These are phyloP conservation scores for Aspergillus hiratsukae DNA, from an alignment of 2,329 filamentous ascomycete species.

Conservation along the genomic window DNA sequence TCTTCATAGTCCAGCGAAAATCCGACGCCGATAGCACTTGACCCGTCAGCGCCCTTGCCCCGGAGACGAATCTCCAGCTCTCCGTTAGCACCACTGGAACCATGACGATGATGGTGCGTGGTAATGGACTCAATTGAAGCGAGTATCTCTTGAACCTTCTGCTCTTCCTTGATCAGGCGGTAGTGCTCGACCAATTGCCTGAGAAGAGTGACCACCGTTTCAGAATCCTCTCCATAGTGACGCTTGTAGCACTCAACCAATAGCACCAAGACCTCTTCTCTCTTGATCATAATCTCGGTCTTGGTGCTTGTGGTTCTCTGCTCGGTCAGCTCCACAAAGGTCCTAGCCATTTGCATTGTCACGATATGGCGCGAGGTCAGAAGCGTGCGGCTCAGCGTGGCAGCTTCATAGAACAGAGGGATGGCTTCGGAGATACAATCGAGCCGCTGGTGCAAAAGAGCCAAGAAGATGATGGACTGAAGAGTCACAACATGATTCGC, in stretches of 20 bases:
- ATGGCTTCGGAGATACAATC: constrained; percentile 22
- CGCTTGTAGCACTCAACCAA: constrained; percentile 46
- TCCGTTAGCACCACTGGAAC: constrained; percentile 22
- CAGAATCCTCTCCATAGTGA: constrained; percentile 43
- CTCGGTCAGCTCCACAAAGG: constrained; percentile 44
- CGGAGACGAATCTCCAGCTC: constrained; percentile 6
- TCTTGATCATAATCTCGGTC: constrained; percentile 32
- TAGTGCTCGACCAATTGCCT: constrained; percentile 46
- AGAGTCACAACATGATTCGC: constrained; percentile 44
- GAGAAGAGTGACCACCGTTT: constrained; percentile 42
- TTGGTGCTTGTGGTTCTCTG: constrained; percentile 18
- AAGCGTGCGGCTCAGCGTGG: constrained; percentile 32
- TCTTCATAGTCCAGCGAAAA: not conserved
- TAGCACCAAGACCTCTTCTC: constrained; percentile 44
- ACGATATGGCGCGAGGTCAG: constrained; percentile 40
- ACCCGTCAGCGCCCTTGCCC: not conserved
- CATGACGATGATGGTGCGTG: constrained; percentile 8
- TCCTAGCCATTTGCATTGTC: constrained; percentile 41
- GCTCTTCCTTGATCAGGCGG: constrained; percentile 43
- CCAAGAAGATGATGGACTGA: constrained; percentile 33
- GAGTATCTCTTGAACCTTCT: constrained; percentile 38
- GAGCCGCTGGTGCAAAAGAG: constrained; percentile 38
- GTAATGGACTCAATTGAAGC: constrained; percentile 17
- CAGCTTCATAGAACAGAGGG: constrained; percentile 41
- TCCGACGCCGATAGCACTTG: not conserved